These are phyloP conservation scores for Aspergillus bertholletiae DNA, from an alignment of 495 filamentous ascomycete species.

Conservation along the genomic window DNA sequence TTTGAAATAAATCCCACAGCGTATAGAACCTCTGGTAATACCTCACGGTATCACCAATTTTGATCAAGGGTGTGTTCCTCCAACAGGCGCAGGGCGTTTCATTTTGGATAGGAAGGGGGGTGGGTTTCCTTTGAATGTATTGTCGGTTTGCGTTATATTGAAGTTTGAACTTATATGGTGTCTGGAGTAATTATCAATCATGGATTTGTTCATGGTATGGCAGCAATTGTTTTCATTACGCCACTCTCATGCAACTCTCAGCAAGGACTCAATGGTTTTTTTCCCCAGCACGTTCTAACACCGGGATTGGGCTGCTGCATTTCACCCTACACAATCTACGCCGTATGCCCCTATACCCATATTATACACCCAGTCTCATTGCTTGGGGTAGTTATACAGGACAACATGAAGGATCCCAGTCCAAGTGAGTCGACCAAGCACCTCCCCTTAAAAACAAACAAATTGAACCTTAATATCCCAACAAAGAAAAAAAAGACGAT, in stretches of 20 bases:
- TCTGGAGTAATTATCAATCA: not conserved
- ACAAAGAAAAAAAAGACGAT: not conserved
- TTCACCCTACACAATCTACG: no score
- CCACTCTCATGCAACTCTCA: not conserved
- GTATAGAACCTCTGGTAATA: not conserved
- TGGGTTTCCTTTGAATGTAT: not conserved
- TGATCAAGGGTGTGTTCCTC: not conserved
- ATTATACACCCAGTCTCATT: not conserved
- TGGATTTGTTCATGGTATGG: not conserved
- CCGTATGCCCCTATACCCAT: not conserved
- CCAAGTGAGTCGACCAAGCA: not conserved
- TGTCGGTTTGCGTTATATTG: not conserved
- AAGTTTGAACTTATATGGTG: not conserved
- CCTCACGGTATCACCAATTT: not conserved
- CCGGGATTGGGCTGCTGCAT: no score
- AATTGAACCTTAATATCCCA: not conserved
- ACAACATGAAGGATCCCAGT: not conserved
- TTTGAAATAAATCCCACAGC: conserved; percentile 53
- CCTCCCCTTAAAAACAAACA: not conserved
- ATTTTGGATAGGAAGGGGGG: not conserved
- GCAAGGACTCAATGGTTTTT: not conserved
- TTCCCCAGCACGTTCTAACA: not conserved
- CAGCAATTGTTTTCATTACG: not conserved
- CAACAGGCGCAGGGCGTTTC: conserved; percentile 17
- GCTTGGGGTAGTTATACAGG: not conserved